These are phyloP conservation scores for Pleurotus citrinopileatus DNA, from an alignment of 768 basidiomycete genomes.

Conservation along the genomic window DNA sequence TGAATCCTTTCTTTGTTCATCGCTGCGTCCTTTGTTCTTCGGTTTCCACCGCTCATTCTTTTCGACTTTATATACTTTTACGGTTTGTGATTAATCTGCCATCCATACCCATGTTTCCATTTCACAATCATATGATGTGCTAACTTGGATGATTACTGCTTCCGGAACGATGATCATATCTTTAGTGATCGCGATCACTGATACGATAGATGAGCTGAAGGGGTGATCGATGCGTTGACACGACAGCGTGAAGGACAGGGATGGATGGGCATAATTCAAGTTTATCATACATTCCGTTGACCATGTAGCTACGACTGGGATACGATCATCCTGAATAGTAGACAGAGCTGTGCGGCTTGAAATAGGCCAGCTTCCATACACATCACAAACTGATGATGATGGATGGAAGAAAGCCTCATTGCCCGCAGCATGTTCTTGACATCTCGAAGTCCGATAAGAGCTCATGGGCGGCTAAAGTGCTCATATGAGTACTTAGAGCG, in stretches of 20 bases:
- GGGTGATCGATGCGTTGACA: not conserved
- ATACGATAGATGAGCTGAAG: constrained; percentile 1
- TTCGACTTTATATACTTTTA: too few relatives aligned
- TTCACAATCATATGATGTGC: not conserved
- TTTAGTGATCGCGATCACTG: not conserved
- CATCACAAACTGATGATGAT: not conserved
- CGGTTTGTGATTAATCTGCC: not conserved
- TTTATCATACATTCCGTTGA: too few relatives aligned
- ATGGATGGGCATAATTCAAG: not conserved
- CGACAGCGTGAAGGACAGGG: not conserved
- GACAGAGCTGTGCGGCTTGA: not conserved
- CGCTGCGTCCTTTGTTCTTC: not conserved
- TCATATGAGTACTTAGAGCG: constrained; percentile 1
- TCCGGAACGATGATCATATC: not conserved
- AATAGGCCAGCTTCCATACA: not conserved
- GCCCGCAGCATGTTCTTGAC: not conserved
- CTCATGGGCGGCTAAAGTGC: not conserved
- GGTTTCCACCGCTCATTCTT: too few relatives aligned
- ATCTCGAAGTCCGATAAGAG: not conserved
- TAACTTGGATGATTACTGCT: not conserved
- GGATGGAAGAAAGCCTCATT: not conserved
- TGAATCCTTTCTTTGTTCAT: not conserved
- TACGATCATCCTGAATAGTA: too few relatives aligned
- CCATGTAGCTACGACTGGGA: too few relatives aligned
- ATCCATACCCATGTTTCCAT: not conserved